Conservation (phyloP, 352 stramenopile species). For the Phytopythium cucurbitacearum region DNA sequence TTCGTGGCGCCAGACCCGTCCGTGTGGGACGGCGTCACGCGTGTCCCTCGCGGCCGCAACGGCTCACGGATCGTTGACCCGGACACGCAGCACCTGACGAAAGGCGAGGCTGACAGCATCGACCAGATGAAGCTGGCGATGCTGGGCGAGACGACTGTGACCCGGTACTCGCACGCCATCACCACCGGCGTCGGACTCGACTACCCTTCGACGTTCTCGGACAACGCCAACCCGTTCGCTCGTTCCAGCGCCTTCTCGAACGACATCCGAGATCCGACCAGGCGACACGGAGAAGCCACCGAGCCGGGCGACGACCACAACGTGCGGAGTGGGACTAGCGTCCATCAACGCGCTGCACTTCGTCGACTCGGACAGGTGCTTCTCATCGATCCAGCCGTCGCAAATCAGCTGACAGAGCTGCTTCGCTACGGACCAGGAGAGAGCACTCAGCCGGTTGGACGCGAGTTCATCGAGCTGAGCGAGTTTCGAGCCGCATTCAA, state of each 20-base stretch:
- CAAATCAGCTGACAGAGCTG: conserved; percentile 1
- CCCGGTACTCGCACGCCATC: conserved; percentile 67
- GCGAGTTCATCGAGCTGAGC: conserved; percentile 38
- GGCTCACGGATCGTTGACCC: conserved; percentile 43
- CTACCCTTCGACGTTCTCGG: conserved; percentile 45
- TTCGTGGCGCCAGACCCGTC: conserved; percentile 31
- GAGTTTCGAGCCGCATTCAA: conserved; percentile 35
- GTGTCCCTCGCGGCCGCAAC: conserved; percentile 53
- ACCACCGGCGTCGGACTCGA: conserved; percentile 49
- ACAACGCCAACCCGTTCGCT: conserved; percentile 54
- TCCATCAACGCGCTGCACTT: conserved; percentile 60
- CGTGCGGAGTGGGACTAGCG: conserved; percentile 44
- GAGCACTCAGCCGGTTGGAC: conserved; percentile 1
- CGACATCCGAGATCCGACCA: conserved; percentile 56
- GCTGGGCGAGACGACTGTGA: conserved; percentile 37
- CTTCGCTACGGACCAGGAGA: background rate
- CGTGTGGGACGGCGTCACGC: conserved; percentile 21
- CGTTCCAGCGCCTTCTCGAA: conserved; percentile 73
- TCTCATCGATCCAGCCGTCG: conserved; percentile 9
- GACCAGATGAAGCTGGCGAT: conserved; percentile 63
- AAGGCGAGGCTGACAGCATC: conserved; percentile 66
- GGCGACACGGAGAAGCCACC: conserved; percentile 63
- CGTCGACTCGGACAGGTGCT: conserved; percentile 29
- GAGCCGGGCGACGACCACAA: conserved; percentile 49
- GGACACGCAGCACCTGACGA: conserved; percentile 54